Evolutionary conservation across 768 basidiomycete genomes (phyloP).

Genomic region (Lentinus tigrinus): DNA sequence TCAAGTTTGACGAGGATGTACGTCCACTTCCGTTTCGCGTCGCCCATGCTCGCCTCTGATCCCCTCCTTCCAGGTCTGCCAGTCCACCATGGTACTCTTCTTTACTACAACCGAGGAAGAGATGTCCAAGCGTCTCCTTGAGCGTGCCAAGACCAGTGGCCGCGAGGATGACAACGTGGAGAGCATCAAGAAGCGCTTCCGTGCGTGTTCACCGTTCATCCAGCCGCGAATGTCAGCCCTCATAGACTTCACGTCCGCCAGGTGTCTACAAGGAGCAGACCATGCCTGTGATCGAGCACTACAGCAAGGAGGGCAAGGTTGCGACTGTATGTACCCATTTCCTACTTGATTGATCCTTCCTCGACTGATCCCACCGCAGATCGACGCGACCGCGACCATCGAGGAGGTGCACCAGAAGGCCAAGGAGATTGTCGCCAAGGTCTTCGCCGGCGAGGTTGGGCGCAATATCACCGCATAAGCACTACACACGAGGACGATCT

Average conservation of each 20-base stretch:
- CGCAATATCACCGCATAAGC: constrained; percentile 26
- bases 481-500: constrained; percentile 2
- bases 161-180: constrained; percentile 95
- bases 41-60: not conserved
- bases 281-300: constrained; percentile 92
- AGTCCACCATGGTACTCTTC: constrained; percentile 78
- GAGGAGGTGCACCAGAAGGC: constrained; percentile 72
- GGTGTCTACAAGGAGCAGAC: constrained; percentile 85
- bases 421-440: constrained; percentile 48
- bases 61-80: constrained; percentile 59
- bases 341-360: not conserved
- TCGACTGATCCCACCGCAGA: constrained; percentile 36
- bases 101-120: constrained; percentile 86
- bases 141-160: constrained; percentile 91
- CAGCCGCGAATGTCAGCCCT: not conserved
- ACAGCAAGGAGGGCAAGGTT: constrained; percentile 65
- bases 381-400: constrained; percentile 65
- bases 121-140: constrained; percentile 81
- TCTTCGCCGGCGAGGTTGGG: constrained; percentile 36
- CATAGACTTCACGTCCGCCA: constrained; percentile 22
- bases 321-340: constrained; percentile 56
- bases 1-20: constrained; percentile 86
- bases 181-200: constrained; percentile 95
- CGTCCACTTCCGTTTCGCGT: constrained; percentile 18
- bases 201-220: constrained; percentile 41